Evolutionary conservation across 441 rosid genomes (phyloP).

Genomic region (Pelargonium exstipulatum): DNA sequence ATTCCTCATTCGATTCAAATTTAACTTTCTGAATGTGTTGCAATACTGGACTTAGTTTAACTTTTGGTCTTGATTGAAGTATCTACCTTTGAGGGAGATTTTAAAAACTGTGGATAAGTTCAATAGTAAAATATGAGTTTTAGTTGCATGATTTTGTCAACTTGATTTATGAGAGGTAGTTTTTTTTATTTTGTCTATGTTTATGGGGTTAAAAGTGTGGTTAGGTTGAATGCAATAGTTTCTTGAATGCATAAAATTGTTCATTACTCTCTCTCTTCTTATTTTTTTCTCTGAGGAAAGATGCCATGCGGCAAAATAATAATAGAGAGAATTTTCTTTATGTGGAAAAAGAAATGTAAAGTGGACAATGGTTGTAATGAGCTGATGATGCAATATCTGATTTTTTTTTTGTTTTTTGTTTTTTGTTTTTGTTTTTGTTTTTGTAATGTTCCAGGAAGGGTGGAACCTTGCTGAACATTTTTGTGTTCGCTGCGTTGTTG

Average conservation of each 20-base stretch:
- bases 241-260: background rate
- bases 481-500: slow-evolving; percentile 56
- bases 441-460: slow-evolving; percentile 56
- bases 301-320: background rate
- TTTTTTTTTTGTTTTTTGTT: no score
- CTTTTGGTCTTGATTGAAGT: background rate
- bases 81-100: slow-evolving; percentile 1
- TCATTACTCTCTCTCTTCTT: background rate
- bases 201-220: background rate
- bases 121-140: background rate
- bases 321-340: background rate
- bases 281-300: background rate
- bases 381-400: slow-evolving; percentile 7
- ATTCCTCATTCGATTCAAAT: slow-evolving; percentile 17
- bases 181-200: background rate
- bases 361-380: background rate
- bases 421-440: no score
- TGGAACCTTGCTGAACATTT: slow-evolving; percentile 93
- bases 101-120: background rate
- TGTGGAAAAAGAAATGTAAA: slow-evolving; percentile 6
- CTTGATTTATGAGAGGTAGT: background rate
- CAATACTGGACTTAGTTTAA: slow-evolving; percentile 6
- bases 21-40: slow-evolving; percentile 10
- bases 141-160: background rate
- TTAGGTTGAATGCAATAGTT: background rate